Evolutionary conservation across 1,284 basidiomycete species (phyloP), one percentile per base, ranked within the genome.

Genomic region (Bondarzewia mesenterica): DNA sequence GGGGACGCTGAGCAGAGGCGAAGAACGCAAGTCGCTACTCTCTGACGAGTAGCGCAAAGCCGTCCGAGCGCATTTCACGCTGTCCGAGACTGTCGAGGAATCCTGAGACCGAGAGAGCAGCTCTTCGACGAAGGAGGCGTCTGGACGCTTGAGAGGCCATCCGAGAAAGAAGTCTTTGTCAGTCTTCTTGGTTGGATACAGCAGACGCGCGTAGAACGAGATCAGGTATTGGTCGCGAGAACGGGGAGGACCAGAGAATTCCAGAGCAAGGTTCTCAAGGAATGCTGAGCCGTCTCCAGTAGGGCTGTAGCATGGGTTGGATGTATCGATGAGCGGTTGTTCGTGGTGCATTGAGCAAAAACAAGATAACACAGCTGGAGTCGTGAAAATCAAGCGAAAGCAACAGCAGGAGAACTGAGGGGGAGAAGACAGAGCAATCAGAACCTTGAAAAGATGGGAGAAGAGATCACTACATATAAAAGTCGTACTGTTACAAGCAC

Each of bases 161-260:
- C 46, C n/a, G 16, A 51, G n/a, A 27, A 48, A 50, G 5, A 26
- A 38, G 7, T 45, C 32, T 2, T 35, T 21, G 4, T 6, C 29
- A 12, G 40, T 29, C 16, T 23, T 37, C 32, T 21, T 14, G 20
- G 52, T 15, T 42, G 52, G 50, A 25, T 51, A 53, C 8, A 51
- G 27, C 15, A 53, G 36, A 29, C 52, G 42, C 16, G 50, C 50
- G 26, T 48, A 43, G 25, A 53, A 53, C 1, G 52, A 53, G 21
- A 51, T 20, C 12, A 53, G 44, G 41, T 53, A 53, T n/a, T 53
- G 52, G 29, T 53, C 52, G n/a, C 50, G 50, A 20, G 52, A 51
- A 12, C 44, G 44, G 14, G 52, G 52, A 2, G 44, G 52, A 22
- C 26, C 40, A 12, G 40, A 16, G 44, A 48, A 46, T 22, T 44